phyloP scores from a whole-genome alignment of 108 stramenopile genomes.

The Skeletonema tropicum region DNA sequence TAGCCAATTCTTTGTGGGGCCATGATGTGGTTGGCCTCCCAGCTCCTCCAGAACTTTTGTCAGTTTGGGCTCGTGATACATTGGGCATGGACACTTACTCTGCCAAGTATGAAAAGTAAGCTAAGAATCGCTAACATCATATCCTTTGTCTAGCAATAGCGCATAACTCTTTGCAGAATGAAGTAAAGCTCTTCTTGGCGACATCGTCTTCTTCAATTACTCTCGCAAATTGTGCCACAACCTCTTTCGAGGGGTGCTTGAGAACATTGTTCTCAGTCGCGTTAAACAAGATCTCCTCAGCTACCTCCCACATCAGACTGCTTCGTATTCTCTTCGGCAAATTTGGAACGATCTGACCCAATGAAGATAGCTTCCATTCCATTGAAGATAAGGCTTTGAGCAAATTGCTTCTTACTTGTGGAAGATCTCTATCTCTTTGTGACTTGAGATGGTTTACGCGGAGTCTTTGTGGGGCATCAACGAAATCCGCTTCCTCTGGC shows the following conservation, averaged over 20 bases:
- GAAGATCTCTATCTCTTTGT: not conserved
- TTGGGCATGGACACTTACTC: slow-evolving; percentile 17
- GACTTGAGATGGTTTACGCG: not conserved
- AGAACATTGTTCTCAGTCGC: not conserved
- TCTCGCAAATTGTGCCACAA: not conserved
- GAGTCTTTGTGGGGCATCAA: not conserved
- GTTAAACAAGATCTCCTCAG: not conserved
- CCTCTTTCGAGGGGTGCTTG: not conserved
- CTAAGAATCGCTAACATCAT: not conserved
- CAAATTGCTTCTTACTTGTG: not conserved
- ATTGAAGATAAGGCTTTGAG: not conserved
- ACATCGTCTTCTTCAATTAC: slow-evolving; percentile 23
- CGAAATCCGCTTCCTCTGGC: not conserved
- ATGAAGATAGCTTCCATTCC: not conserved
- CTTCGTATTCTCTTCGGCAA: not conserved
- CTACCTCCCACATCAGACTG: not conserved
- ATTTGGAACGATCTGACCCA: not conserved
- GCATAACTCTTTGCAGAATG: slow-evolving; percentile 21
- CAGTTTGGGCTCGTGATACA: slow-evolving; percentile 58
- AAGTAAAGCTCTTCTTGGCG: not conserved
- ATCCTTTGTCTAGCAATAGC: slow-evolving; percentile 1
- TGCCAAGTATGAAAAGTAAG: not conserved
- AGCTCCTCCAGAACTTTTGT: slow-evolving; percentile 57
- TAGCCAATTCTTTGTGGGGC: slow-evolving; percentile 76
- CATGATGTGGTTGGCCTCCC: slow-evolving; percentile 46